Conservation (phyloP, 2,329 filamentous ascomycete species). For the Fonsecaea erecta region DNA sequence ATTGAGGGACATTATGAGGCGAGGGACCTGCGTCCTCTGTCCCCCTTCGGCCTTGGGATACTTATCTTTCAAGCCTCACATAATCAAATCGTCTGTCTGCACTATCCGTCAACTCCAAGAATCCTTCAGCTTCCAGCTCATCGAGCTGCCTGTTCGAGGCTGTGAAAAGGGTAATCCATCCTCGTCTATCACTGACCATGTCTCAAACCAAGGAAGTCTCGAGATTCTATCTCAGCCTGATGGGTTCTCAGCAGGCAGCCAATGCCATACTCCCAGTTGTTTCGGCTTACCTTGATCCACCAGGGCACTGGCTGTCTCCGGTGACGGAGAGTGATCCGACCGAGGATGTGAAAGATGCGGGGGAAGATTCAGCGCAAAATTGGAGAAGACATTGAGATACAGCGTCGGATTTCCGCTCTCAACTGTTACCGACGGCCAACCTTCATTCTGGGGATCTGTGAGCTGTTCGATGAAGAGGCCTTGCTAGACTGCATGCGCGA, state of each 20-base stretch:
- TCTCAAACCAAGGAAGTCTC: background rate
- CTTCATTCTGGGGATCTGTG: background rate
- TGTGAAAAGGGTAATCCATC: too few species aligned
- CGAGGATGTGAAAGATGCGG: constrained; percentile 1
- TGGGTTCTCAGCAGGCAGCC: background rate
- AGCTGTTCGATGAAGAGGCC: background rate
- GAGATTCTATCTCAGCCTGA: background rate
- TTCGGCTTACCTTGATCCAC: background rate
- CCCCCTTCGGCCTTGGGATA: background rate
- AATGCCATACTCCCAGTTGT: background rate
- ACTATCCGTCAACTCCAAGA: background rate
- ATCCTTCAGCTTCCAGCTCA: background rate
- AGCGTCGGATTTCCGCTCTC: background rate
- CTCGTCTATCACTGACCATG: too few species aligned
- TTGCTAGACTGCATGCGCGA: background rate
- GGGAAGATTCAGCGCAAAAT: background rate
- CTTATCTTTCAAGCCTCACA: background rate
- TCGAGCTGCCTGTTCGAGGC: background rate
- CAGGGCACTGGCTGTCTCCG: background rate
- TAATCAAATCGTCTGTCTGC: background rate
- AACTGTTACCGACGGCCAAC: background rate
- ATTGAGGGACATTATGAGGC: background rate
- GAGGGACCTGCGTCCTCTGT: too few species aligned
- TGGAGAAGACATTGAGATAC: background rate
- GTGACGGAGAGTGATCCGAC: background rate